A percentile compares a stretch with the other conserved stretches of the same genome.
Evolutionary conservation across 2,329 filamentous ascomycete genomes (phyloP).

Genomic region (Kalmusia sp.): DNA sequence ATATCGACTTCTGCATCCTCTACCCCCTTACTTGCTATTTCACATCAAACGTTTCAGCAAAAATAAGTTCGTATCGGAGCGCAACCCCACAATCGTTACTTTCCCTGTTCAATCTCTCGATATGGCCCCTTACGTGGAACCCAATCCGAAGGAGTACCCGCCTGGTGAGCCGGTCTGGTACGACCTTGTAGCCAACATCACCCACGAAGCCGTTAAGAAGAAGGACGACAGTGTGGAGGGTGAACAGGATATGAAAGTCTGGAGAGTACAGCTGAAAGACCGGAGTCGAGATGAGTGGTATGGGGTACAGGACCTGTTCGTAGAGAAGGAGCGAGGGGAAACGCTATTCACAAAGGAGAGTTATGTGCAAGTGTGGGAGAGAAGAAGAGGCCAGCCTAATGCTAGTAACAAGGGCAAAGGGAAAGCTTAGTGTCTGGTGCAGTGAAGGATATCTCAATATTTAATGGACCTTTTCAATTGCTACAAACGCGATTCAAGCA

Average conservation of each 20-base stretch:
- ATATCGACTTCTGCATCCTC: constrained; percentile 86
- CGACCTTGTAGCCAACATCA: constrained; percentile 94
- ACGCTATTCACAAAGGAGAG: constrained; percentile 91
- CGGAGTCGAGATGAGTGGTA: constrained; percentile 87
- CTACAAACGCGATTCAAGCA: no score
- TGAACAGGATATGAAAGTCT: constrained; percentile 89
- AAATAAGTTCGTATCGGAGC: constrained; percentile 95
- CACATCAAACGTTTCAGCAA: constrained; percentile 97
- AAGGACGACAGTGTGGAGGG: constrained; percentile 85
- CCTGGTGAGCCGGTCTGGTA: constrained; percentile 88
- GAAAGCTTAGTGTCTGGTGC: constrained; percentile 14
- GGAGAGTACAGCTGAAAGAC: constrained; percentile 90
- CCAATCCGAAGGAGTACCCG: constrained; percentile 74
- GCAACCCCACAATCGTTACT: constrained; percentile 97
- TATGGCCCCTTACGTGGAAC: constrained; percentile 89
- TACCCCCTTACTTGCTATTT: constrained; percentile 90
- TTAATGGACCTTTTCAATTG: no score
- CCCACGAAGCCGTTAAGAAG: constrained; percentile 79
- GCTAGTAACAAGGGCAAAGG: constrained; percentile 19
- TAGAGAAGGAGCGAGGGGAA: constrained; percentile 88
- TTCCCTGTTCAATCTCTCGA: constrained; percentile 88
- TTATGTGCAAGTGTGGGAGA: constrained; percentile 96
- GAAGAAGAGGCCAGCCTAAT: constrained; percentile 62
- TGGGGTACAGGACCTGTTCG: constrained; percentile 90
- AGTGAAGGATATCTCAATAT: no score